Evolutionary conservation across 176 grass and related monocot genomes (phyloP), one percentile per base, ranked within the genome.

Genomic region (Oryza coarctata): DNA sequence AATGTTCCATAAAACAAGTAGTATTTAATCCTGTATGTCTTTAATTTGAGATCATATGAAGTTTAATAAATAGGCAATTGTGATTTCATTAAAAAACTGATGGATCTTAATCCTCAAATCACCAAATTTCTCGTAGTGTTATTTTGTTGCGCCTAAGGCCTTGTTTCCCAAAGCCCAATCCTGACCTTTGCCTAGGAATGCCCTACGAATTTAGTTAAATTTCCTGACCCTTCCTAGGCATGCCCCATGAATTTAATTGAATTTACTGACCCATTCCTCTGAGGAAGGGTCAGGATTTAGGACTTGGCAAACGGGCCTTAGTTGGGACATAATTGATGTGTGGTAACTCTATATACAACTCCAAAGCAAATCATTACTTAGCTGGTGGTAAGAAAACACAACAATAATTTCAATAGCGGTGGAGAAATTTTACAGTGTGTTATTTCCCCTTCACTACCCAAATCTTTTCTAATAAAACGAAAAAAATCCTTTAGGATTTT

Each of bases 1-100:
- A 36, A 73, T 67, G 50, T 66, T 75, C 28, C 71, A 74, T 29
- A 66, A 10, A 74, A 47, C 18, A 83, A 74, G 3, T 65, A n/a
- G 20, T 5, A 2, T 60, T 60, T 60, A 25, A 64, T 7, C 69
- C 55, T 82, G 3, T 65, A 69, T 60, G 5, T 8, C 23, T 61
- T 61, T 67, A 10, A 68, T n/a, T 31, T 77, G 82, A 27, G 74
- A 22, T 61, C 49, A 70, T 62, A 29, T 62, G 4, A 62, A 77
- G 20, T 57, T 30, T 65, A 12, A 52, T 52, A 63, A 63, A 65
- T 63, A n/a, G 32, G 32, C 65, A n/a, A 22, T 11, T 22, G 15
- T 35, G 32, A 22, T 35, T 36, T 68, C 17, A 68, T 68, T 35
- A 68, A 35, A 68, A 38, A 12, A 38, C 3, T 60, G 20, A 68